These are phyloP conservation scores for Lentinula novae-zelandiae DNA, from an alignment of 1,284 basidiomycete species.

Conservation along the genomic window DNA sequence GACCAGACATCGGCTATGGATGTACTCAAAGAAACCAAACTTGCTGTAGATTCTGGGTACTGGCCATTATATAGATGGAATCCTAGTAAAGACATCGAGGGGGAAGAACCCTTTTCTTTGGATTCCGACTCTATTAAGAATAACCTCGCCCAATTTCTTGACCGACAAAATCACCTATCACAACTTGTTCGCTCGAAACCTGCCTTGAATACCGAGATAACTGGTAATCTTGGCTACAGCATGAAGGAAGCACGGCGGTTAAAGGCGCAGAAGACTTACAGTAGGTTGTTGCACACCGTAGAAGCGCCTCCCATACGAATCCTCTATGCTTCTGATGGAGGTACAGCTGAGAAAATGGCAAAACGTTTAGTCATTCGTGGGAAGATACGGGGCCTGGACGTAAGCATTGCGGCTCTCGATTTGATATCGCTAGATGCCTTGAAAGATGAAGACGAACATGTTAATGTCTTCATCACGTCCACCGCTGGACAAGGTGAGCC, in stretches of 20 bases:
- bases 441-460: slow-evolving; percentile 70
- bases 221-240: slow-evolving; percentile 80
- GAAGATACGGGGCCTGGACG: slow-evolving; percentile 81
- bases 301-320: slow-evolving; percentile 89
- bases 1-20: slow-evolving; percentile 83
- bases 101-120: slow-evolving; percentile 85
- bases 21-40: slow-evolving; percentile 93
- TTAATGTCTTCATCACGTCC: slow-evolving; percentile 83
- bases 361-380: slow-evolving; percentile 85
- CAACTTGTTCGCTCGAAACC: slow-evolving; percentile 84
- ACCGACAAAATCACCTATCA: slow-evolving; percentile 93
- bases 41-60: slow-evolving; percentile 94
- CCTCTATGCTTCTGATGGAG: slow-evolving; percentile 92
- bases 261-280: slow-evolving; percentile 85
- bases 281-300: slow-evolving; percentile 78
- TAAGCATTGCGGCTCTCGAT: slow-evolving; percentile 74
- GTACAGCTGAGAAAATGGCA: slow-evolving; percentile 92
- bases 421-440: slow-evolving; percentile 75
- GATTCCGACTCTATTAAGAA: slow-evolving; percentile 94
- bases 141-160: slow-evolving; percentile 90
- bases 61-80: slow-evolving; percentile 99
- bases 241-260: slow-evolving; percentile 82
- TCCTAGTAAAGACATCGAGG: slow-evolving; percentile 72
- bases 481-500: slow-evolving; percentile 98
- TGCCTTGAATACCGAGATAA: slow-evolving; percentile 78